Evolutionary conservation across 345 rosid species (phyloP).

Genomic region (Brassica incana): DNA sequence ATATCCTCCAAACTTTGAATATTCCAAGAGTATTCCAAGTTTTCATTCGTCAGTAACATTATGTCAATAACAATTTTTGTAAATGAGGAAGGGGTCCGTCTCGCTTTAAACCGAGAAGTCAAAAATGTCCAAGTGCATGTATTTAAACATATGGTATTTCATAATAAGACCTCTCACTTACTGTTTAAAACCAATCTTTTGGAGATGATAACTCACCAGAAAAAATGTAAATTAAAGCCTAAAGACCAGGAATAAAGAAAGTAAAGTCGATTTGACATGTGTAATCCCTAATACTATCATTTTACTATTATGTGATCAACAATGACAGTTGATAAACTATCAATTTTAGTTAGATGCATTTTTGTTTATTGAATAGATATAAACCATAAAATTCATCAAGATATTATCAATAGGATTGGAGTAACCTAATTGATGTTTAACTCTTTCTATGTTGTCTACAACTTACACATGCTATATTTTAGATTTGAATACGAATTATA

Average conservation of each 20-base stretch:
- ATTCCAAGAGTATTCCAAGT: constrained; percentile 40
- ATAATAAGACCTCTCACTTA: constrained; percentile 5
- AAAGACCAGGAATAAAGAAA: constrained; percentile 44
- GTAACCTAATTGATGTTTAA: not conserved
- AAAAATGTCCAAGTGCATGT: constrained; percentile 29
- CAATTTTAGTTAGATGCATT: not conserved
- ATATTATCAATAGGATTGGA: not conserved
- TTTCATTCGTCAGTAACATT: constrained; percentile 17
- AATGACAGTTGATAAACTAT: not conserved
- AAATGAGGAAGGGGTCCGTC: constrained; percentile 40
- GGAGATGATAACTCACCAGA: constrained; percentile 19
- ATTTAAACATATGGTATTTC: constrained; percentile 9
- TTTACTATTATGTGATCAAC: not conserved
- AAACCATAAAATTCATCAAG: not conserved
- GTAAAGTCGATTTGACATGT: constrained; percentile 36
- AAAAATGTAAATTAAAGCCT: constrained; percentile 33
- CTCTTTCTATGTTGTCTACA: not conserved
- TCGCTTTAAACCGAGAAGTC: constrained; percentile 32
- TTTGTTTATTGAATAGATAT: not conserved
- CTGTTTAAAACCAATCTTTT: constrained; percentile 25
- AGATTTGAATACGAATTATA: not conserved
- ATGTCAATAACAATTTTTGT: constrained; percentile 10
- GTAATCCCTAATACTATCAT: constrained; percentile 13
- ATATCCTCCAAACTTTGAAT: constrained; percentile 38
- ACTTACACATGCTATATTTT: not conserved